Evolutionary conservation across 2,329 filamentous ascomycete species (phyloP).

Genomic region (Cladosporium sp.): DNA sequence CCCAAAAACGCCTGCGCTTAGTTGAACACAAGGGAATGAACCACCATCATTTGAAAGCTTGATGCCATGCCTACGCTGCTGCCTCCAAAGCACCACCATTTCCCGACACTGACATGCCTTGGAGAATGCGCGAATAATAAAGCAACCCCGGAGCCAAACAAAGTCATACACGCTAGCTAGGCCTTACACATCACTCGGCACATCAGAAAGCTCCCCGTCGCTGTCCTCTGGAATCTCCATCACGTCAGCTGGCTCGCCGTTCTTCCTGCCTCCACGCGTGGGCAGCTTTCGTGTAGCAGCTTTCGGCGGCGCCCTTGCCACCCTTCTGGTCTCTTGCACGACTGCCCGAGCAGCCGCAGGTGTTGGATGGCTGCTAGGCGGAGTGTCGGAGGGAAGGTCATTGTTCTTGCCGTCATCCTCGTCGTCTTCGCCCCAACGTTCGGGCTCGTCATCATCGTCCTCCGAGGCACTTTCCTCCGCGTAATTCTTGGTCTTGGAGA

Average conservation of each 20-base stretch:
- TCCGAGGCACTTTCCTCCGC: slow-evolving; percentile 47
- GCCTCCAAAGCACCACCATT: background rate
- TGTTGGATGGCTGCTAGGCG: slow-evolving; percentile 33
- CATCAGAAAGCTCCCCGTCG: slow-evolving; percentile 32
- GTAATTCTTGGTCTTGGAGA: slow-evolving; percentile 44
- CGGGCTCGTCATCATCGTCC: slow-evolving; percentile 40
- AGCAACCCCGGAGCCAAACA: background rate
- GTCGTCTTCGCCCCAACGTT: slow-evolving; percentile 28
- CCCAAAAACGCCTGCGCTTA: background rate
- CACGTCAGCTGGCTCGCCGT: slow-evolving; percentile 27
- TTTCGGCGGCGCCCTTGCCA: slow-evolving; percentile 11
- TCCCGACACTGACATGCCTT: background rate
- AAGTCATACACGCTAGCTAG: slow-evolving; percentile 18
- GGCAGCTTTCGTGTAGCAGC: slow-evolving; percentile 23
- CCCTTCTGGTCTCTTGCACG: slow-evolving; percentile 22
- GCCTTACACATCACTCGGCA: slow-evolving; percentile 28
- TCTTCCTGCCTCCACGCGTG: slow-evolving; percentile 22
- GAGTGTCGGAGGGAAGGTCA: slow-evolving; percentile 31
- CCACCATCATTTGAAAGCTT: background rate
- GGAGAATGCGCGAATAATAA: background rate
- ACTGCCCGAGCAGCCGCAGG: slow-evolving; percentile 14
- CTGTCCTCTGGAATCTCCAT: slow-evolving; percentile 29
- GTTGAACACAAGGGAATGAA: background rate
- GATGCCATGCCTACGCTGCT: background rate
- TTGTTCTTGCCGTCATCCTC: slow-evolving; percentile 23